Base-by-base conservation (phyloP, 768 basidiomycete species). In the Roridomyces roridus region DNA sequence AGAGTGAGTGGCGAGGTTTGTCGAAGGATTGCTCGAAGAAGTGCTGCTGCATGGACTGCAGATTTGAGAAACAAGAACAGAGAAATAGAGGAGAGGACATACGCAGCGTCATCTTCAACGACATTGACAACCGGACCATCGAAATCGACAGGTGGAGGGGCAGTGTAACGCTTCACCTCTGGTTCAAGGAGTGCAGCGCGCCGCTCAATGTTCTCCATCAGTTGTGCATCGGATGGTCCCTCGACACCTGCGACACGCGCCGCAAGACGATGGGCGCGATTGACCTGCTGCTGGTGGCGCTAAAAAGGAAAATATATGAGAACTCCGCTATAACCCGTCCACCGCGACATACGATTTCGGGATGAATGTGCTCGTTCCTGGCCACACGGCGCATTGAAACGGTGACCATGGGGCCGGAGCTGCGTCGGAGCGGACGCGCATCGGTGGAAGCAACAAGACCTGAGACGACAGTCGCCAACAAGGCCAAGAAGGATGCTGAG, bases 231-330 rank as follows among this genome's bases (percentile, higher is more conserved):
- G 29, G 61, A 59, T 1, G 61, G 61, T 0, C 42, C 61, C 14
- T 44, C 31, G 12, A 34, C 45, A 2, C 57, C 53, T 11, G 57
- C 44, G 0, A 49, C 57, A 31, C 57, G 61, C 44, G 61, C 56
- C 4, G 40, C 20, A 23, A 63, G 56, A 23, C 61, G 61, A 4
- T 55, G 34, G 15, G 57, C 61, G 35, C 61, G 61, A 46, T 63
- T 63, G n/a, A 63, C 28, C 17, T 59, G 56, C 12, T 63, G 61
- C 24, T 63, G 57, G 51, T 63, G 61, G 21, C 61, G 61, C 61
- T 63, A 5, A 17, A 18, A 15, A 31, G n/a, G 34, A 20, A 35
- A 8, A 14, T 29, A 5, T 4, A 20, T 35, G 6, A 46, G 35
- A 42, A 45, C n/a, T 11, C 18, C 12, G 25, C 17, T 17, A 15